phyloP scores from a whole-genome alignment of 768 basidiomycete species.

The Amanita pallidorosea region DNA sequence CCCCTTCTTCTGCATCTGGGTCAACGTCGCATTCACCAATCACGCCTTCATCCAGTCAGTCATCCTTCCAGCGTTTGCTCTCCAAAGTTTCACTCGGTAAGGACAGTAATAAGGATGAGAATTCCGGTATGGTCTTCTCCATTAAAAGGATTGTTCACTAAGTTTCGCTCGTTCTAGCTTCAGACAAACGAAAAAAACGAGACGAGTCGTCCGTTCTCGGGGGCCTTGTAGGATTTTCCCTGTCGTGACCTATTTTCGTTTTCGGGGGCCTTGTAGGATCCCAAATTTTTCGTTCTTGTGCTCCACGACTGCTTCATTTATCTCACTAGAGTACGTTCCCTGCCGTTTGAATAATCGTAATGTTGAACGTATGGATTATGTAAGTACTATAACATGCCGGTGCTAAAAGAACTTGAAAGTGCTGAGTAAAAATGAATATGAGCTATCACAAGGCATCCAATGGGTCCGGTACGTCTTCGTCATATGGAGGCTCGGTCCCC shows the following conservation, averaged over 20 bases:
- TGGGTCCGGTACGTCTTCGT: neutral
- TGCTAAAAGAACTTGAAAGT: neutral
- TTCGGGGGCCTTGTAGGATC: no score
- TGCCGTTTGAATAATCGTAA: neutral
- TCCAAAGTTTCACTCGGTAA: slow-evolving; percentile 2
- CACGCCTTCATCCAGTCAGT: slow-evolving; percentile 1
- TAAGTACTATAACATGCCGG: slow-evolving; percentile 3
- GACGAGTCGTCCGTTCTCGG: neutral
- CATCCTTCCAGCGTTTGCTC: neutral
- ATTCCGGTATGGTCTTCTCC: neutral
- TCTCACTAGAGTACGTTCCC: neutral
- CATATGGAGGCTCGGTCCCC: neutral
- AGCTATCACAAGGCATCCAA: slow-evolving; percentile 2
- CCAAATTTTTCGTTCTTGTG: neutral
- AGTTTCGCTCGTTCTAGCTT: neutral
- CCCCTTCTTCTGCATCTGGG: neutral
- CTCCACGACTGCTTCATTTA: neutral
- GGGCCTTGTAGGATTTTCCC: neutral
- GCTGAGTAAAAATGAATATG: neutral
- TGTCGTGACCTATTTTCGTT: neutral
- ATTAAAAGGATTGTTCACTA: neutral
- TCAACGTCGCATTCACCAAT: slow-evolving; percentile 2
- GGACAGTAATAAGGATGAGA: neutral
- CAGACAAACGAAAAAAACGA: neutral
- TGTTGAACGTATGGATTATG: neutral